These are phyloP conservation scores for Metschnikowia vanudenii DNA, from an alignment of 805 yeast species.

Conservation along the genomic window DNA sequence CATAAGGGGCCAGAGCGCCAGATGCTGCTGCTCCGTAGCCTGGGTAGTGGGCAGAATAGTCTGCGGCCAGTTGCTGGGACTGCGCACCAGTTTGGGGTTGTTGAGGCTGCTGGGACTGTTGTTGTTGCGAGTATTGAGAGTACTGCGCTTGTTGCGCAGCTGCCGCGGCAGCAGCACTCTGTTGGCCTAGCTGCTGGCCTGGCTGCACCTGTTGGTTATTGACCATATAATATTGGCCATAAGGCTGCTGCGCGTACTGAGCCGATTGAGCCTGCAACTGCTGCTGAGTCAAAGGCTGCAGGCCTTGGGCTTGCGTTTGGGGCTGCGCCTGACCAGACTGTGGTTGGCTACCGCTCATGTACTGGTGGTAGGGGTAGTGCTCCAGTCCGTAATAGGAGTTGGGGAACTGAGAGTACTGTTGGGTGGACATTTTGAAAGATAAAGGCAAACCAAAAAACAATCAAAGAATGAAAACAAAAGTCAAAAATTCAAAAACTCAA, in stretches of 20 bases:
- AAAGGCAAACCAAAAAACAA: too few species aligned
- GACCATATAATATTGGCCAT: constrained; percentile 21
- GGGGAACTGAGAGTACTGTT: constrained; percentile 22
- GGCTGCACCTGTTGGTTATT: constrained; percentile 19
- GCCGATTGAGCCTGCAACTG: constrained; percentile 14
- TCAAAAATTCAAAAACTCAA: background rate
- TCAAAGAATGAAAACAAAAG: background rate
- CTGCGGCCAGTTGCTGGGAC: constrained; percentile 11
- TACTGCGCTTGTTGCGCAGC: constrained; percentile 10
- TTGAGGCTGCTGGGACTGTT: constrained; percentile 12
- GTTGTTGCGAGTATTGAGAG: constrained; percentile 9
- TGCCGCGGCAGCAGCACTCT: constrained; percentile 2
- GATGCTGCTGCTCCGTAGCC: constrained; percentile 15
- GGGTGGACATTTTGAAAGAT: constrained; percentile 18
- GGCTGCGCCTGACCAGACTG: constrained; percentile 16
- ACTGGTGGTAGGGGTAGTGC: constrained; percentile 22
- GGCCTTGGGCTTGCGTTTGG: constrained; percentile 12
- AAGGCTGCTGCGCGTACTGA: constrained; percentile 21
- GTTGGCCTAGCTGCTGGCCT: constrained; percentile 12
- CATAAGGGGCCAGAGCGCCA: constrained; percentile 15
- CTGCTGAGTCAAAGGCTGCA: constrained; percentile 11
- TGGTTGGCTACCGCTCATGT: constrained; percentile 20
- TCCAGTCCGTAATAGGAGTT: constrained; percentile 24
- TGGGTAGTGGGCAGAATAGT: constrained; percentile 19
- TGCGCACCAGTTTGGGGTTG: constrained; percentile 1